Evolutionary conservation across 1,139 yeast genomes (phyloP), one percentile per base, ranked within the genome.

Genomic region (Candida frijolesensis): DNA sequence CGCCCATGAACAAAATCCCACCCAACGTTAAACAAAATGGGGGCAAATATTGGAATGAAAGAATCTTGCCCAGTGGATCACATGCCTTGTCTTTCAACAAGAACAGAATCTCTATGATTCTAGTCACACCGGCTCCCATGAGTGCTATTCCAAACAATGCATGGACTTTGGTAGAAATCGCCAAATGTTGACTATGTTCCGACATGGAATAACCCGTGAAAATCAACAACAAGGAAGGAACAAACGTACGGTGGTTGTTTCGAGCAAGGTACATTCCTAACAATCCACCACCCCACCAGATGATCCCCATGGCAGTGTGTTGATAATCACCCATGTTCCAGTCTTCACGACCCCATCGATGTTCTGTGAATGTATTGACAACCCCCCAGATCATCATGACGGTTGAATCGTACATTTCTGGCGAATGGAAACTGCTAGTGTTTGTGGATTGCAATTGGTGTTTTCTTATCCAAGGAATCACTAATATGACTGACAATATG

Each of bases 171-270:
- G 97, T 90, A 42, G 96, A 87, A 25, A 91, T 82, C 53, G 66
- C 76, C 59, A 89, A 71, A 52, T 82, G 80, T 68, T 92, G 98
- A 1, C 82, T 78, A 68, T 92, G 98, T 59, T 89, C 87, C 46
- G 92, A 80, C 98, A 92, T 92, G 38, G 97, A 88, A 80, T 90
- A 92, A 1, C 97, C 98, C 0, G 97, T 92, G 63, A 87, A 86
- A 9, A 91, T 82, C 58, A 92, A 79, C 46, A 94, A 80, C 40
- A 90, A 60, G 0, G 96, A 85, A 3, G 98, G 98, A 35, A 92
- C 71, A 60, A 86, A 88, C 43, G 88, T 81, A 56, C 98, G 78
- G 50, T 71, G 72, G 64, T 87, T 83, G 42, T 64, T 67, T 42
- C 70, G 54, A 1, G 96, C 80, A 47, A 91, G 70, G 67, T 80